Percentiles rank a stretch among this genome's conserved stretches.
These are phyloP conservation scores for Jimgerdemannia lactiflua DNA, from an alignment of 192 early-diverging fungal genomes.

Conservation along the genomic window DNA sequence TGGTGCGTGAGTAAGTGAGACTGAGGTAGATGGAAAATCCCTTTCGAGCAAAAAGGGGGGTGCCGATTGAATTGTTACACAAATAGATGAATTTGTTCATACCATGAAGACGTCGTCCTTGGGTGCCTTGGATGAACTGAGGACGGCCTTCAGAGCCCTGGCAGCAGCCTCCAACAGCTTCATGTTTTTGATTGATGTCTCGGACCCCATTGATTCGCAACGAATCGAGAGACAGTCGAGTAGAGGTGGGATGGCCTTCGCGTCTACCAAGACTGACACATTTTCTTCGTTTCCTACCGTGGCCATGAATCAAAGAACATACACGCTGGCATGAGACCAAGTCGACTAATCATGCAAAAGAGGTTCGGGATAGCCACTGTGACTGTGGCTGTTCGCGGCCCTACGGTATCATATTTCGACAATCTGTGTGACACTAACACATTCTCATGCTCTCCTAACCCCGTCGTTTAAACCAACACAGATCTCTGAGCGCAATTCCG, in stretches of 20 bases:
- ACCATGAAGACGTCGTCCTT: conserved; percentile 49
- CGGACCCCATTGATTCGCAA: conserved; percentile 1
- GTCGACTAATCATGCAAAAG: too few relatives aligned
- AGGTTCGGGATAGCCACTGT: too few relatives aligned
- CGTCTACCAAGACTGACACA: conserved; percentile 50
- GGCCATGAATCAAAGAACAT: background rate
- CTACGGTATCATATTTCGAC: too few relatives aligned
- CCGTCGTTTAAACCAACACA: too few relatives aligned
- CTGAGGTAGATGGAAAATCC: background rate
- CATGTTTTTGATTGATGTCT: conserved; percentile 22
- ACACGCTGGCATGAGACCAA: background rate
- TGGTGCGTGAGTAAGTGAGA: background rate
- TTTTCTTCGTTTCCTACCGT: conserved; percentile 52
- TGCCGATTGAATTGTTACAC: background rate
- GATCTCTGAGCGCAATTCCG: too few relatives aligned
- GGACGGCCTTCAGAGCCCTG: conserved; percentile 65
- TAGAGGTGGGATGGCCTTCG: conserved; percentile 56
- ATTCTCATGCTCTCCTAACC: too few relatives aligned
- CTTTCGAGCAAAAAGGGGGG: background rate
- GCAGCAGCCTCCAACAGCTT: conserved; percentile 65
- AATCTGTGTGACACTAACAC: too few relatives aligned
- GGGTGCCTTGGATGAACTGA: conserved; percentile 50
- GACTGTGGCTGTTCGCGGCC: too few relatives aligned
- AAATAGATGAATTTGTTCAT: conserved; percentile 5
- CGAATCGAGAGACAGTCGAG: conserved; percentile 36